Base-by-base conservation (phyloP, 306 rosid species). In the Senna tora region DNA sequence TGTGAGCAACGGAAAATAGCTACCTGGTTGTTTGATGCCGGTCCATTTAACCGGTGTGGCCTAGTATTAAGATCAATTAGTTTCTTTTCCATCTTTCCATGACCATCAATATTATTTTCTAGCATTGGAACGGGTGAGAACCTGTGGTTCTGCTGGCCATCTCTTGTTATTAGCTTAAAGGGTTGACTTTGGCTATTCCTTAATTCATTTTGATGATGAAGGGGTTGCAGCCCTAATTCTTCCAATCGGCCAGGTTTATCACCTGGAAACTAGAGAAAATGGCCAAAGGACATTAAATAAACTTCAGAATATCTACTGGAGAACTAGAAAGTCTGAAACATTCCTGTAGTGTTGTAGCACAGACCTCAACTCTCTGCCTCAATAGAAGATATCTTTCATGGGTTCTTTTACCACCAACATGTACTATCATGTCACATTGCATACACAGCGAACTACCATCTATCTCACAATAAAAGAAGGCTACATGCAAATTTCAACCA, bases 361-460 rank as follows among this genome's bases (percentile, higher is more conserved):
- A 70, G 69, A 87, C 88, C 91, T 87, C 88, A 20, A 71, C 67
- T 87, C 88, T 89, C 67, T 86, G 95, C 80, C 95, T 79, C 77
- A 89, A 46, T 22, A 89, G 80, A 72, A 89, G 87, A 78, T 81
- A 86, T 80, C 91, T 76, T 64, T 60, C 67, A 41, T 89, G 95
- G 36, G 91, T 86, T 80, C 91, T 81, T 82, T 89, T 89, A 65
- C 95, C 91, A 58, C 95, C 91, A 33, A 89, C 91, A 79, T 89
- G 95, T 17, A 82, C 95, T 32, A 75, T 77, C 91, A 84, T 89
- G 72, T 89, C 95, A 9, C 95, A 89, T 77, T 89, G 95, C 68
- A 89, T 81, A 80, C 95, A 89, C 73, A 89, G 82, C 53, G 95
- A 89, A 82, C 86, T 89, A 56, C 91, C 95, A 50, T 89, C 95